Conservation (phyloP, 78 protist genomes). For the Polysphondylium violaceum region DNA sequence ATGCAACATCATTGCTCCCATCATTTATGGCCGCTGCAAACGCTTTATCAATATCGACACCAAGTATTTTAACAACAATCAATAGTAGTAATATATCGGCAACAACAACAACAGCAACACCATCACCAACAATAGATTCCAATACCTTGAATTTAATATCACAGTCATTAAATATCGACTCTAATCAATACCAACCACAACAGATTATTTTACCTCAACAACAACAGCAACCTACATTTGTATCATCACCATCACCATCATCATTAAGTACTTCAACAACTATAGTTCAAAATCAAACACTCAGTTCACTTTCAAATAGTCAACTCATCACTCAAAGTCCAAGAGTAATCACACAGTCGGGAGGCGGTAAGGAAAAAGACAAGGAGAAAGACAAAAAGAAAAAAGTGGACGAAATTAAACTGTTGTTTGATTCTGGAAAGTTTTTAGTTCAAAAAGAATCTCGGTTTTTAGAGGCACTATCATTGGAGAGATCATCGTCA, state of each 20-base stretch:
- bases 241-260: background rate
- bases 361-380: background rate
- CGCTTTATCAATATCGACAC: too few species aligned
- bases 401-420: conserved; percentile 62
- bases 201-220: too few species aligned
- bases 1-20: background rate
- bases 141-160: too few species aligned
- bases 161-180: too few species aligned
- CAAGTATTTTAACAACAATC: background rate
- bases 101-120: conserved; percentile 1
- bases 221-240: background rate
- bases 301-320: too few species aligned
- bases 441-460: conserved; percentile 31
- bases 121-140: background rate
- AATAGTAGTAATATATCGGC: background rate
- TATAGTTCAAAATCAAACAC: too few species aligned
- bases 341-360: background rate
- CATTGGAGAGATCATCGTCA: conserved; percentile 28
- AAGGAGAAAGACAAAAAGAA: conserved; percentile 67
- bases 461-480: conserved; percentile 39
- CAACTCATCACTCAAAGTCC: too few species aligned
- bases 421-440: conserved; percentile 66
- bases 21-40: conserved; percentile 26
- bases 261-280: conserved; percentile 12
- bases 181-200: too few species aligned